Evolutionary conservation across 495 filamentous ascomycete genomes (phyloP), one percentile per base, ranked within the genome.

Genomic region (Copromyces sp.): DNA sequence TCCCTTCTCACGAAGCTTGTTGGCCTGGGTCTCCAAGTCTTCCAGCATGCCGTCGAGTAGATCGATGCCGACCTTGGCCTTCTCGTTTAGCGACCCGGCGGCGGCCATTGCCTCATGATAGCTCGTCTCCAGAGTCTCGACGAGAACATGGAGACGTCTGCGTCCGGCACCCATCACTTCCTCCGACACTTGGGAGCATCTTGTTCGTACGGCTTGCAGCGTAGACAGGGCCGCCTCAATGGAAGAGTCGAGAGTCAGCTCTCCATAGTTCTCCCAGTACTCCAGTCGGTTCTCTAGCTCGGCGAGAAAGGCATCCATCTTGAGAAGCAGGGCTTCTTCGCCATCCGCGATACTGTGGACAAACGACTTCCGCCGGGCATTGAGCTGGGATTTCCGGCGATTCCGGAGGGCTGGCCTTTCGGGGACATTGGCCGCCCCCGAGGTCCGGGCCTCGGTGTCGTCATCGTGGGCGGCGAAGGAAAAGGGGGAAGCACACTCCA

Each of bases 151-250:
- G 45, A 97, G 92, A 68, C 93, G 88, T 74, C 92, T 89, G 70
- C 91, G 90, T 37, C 95, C 94, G 61, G 93, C 92, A 39, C 92
- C 96, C 79, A 98, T 91, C 45, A 97, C 86, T 74, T 94, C 94
- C 72, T 92, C 94, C 9, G 94, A 96, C n/a, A 94, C 93, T 72
- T 94, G 87, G 8, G 92, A 93, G 80, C 95, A 99, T 73, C 92
- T 90, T 74, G 92, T 89, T 72, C 93, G 88, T 4, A 99, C 94
- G 16, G 94, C 92, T 77, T 95, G 92, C 16, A 99, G 83, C 0
- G 94, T 95, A 6, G 89, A 83, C 79, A 96, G 95, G 20, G 94
- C 94, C 68, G 91, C 87, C 42, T 89, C 88, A 69, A 98, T 89
- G 71, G 93, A 90, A 29, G 91, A 83, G 79, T 98, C 95, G 72